These are phyloP conservation scores for Daedalea quercina DNA, from an alignment of 768 basidiomycete species.

Conservation along the genomic window DNA sequence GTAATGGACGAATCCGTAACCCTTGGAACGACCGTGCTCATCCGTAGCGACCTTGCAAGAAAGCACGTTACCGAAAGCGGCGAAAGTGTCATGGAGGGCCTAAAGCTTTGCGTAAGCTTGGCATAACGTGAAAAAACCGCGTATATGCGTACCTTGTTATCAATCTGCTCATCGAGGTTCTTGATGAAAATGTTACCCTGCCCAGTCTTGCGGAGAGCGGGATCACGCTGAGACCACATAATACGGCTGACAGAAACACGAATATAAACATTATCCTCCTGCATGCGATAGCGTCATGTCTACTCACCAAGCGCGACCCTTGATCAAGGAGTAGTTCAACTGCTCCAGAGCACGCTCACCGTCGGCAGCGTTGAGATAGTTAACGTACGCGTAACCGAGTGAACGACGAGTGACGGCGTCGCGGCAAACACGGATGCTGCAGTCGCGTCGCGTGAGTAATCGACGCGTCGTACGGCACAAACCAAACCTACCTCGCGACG, in stretches of 20 bases:
- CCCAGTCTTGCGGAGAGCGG: slow-evolving; percentile 97
- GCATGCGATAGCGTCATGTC: not conserved
- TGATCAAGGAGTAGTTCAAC: slow-evolving; percentile 98
- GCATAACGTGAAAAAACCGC: no score
- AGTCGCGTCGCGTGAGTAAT: not conserved
- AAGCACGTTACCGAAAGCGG: slow-evolving; percentile 96
- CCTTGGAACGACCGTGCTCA: slow-evolving; percentile 91
- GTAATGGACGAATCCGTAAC: slow-evolving; percentile 99
- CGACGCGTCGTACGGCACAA: slow-evolving; percentile 3
- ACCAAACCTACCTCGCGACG: slow-evolving; percentile 73
- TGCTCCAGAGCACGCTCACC: slow-evolving; percentile 98
- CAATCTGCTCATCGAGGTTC: slow-evolving; percentile 94
- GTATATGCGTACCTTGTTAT: slow-evolving; percentile 73
- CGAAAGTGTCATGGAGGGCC: slow-evolving; percentile 99
- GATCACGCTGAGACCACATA: slow-evolving; percentile 99
- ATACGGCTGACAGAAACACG: slow-evolving; percentile 74
- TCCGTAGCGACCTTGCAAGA: slow-evolving; percentile 99
- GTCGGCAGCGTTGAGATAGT: slow-evolving; percentile 93
- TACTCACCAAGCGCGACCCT: slow-evolving; percentile 88
- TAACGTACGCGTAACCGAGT: slow-evolving; percentile 99
- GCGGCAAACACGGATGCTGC: slow-evolving; percentile 97
- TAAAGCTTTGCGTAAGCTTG: no score
- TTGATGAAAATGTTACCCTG: slow-evolving; percentile 99
- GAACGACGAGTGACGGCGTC: slow-evolving; percentile 99
- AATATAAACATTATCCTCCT: slow-evolving; percentile 2